Evolutionary conservation across 345 rosid species (phyloP).

Genomic region (Cardiospermum halicacabum): DNA sequence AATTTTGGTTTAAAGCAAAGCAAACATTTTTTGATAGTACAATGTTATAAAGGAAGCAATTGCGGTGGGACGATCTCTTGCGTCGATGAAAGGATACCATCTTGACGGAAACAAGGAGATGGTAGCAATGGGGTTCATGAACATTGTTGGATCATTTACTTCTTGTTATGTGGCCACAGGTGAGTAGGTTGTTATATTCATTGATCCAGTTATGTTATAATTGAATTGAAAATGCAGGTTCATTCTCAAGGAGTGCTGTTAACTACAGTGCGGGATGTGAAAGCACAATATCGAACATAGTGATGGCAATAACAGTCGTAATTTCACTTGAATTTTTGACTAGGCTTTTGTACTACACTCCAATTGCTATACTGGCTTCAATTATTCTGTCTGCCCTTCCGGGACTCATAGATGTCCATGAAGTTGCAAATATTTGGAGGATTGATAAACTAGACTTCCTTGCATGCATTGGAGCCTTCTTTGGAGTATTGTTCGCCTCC

Average conservation of each 20-base stretch:
- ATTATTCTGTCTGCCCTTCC: conserved; percentile 84
- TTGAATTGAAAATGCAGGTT: conserved; percentile 63
- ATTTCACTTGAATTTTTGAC: conserved; percentile 59
- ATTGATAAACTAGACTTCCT: conserved; percentile 83
- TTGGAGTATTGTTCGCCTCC: conserved; percentile 71
- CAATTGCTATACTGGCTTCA: conserved; percentile 72
- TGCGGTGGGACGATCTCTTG: conserved; percentile 84
- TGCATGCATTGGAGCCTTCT: conserved; percentile 76
- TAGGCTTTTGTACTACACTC: conserved; percentile 73
- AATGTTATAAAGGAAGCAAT: conserved; percentile 97
- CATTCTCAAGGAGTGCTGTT: conserved; percentile 89
- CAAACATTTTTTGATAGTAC: too few relatives aligned
- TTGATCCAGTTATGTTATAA: too few relatives aligned
- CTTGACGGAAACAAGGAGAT: conserved; percentile 89
- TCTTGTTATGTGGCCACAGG: conserved; percentile 94
- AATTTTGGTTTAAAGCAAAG: too few relatives aligned
- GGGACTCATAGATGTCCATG: conserved; percentile 62
- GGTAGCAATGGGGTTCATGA: conserved; percentile 80
- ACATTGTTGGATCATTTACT: conserved; percentile 72
- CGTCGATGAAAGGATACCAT: conserved; percentile 72
- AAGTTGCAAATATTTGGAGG: conserved; percentile 65
- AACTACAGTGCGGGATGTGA: conserved; percentile 84
- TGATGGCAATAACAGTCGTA: conserved; percentile 78
- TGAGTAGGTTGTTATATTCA: too few relatives aligned
- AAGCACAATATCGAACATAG: conserved; percentile 73